Percentiles rank a stretch among this genome's conserved stretches.
Evolutionary conservation across 192 early-diverging fungal species (phyloP).

Genomic region (Lunasporangiospora selenospora): DNA sequence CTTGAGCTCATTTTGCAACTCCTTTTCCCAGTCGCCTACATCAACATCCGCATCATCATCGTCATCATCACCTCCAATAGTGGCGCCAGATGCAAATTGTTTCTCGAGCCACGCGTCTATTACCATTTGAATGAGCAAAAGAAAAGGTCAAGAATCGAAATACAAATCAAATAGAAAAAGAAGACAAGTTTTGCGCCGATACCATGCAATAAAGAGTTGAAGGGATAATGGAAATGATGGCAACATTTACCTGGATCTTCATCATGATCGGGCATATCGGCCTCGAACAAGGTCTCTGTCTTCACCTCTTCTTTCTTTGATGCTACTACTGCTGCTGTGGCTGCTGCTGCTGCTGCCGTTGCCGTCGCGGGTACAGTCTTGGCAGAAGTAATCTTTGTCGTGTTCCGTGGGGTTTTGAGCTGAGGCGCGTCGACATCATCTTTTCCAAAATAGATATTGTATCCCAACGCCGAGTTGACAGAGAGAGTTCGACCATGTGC

Average conservation of each 20-base stretch:
- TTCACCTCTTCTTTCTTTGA: constrained; percentile 11
- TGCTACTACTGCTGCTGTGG: not conserved
- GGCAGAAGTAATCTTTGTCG: not conserved
- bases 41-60: constrained; percentile 46
- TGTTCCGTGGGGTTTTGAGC: not conserved
- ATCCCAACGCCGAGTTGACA: constrained; percentile 17
- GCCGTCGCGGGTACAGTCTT: not conserved
- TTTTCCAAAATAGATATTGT: constrained; percentile 46
- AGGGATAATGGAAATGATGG: too few relatives aligned
- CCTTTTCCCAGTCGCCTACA: constrained; percentile 52
- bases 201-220: too few relatives aligned
- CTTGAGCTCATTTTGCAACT: constrained; percentile 51
- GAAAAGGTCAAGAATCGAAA: not conserved
- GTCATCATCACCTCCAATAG: constrained; percentile 8
- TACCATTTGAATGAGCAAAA: not conserved
- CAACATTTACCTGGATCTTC: constrained; percentile 45
- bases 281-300: constrained; percentile 46
- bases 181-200: too few relatives aligned
- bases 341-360: not conserved
- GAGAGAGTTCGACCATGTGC: constrained; percentile 6
- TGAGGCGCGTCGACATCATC: constrained; percentile 31
- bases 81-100: constrained; percentile 32
- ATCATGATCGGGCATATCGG: constrained; percentile 42
- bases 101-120: constrained; percentile 53
- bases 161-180: not conserved